Conservation (phyloP, 352 stramenopile species). For the Globisporangium megalacanthum region DNA sequence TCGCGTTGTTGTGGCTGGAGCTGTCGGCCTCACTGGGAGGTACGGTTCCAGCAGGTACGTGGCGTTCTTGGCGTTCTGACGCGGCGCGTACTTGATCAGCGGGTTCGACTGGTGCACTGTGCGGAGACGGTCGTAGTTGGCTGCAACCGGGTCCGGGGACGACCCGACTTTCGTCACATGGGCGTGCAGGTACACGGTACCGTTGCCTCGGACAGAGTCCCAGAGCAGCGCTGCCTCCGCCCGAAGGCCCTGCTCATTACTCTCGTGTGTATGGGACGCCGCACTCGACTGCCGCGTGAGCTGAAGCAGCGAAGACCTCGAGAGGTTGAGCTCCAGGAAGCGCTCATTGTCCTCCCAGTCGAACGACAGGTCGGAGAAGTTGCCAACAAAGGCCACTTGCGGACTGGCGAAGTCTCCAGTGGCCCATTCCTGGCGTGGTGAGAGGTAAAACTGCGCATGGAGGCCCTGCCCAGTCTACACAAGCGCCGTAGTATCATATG, state of each 20-base stretch:
- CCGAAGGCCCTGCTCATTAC: not conserved
- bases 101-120: slow-evolving; percentile 66
- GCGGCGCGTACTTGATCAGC: slow-evolving; percentile 47
- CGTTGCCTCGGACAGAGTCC: slow-evolving; percentile 39
- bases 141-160: slow-evolving; percentile 33
- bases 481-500: no score
- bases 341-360: slow-evolving; percentile 65
- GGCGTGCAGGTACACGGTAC: slow-evolving; percentile 63
- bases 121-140: slow-evolving; percentile 42
- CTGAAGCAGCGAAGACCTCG: slow-evolving; percentile 14
- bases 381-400: slow-evolving; percentile 34
- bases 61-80: slow-evolving; percentile 57
- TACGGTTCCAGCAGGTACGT: slow-evolving; percentile 41
- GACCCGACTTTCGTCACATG: slow-evolving; percentile 56
- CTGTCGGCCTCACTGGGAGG: slow-evolving; percentile 12
- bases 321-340: slow-evolving; percentile 49
- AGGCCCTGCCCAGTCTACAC: slow-evolving; percentile 42
- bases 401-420: slow-evolving; percentile 32
- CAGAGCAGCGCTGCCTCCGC: slow-evolving; percentile 20
- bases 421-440: slow-evolving; percentile 37
- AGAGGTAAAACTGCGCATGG: slow-evolving; percentile 57
- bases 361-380: slow-evolving; percentile 53
- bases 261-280: not conserved
- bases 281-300: slow-evolving; percentile 8
- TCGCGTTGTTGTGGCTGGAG: slow-evolving; percentile 5